Evolutionary conservation across 805 yeast species (phyloP).

Genomic region (Cyberlindnera bimundalis): DNA sequence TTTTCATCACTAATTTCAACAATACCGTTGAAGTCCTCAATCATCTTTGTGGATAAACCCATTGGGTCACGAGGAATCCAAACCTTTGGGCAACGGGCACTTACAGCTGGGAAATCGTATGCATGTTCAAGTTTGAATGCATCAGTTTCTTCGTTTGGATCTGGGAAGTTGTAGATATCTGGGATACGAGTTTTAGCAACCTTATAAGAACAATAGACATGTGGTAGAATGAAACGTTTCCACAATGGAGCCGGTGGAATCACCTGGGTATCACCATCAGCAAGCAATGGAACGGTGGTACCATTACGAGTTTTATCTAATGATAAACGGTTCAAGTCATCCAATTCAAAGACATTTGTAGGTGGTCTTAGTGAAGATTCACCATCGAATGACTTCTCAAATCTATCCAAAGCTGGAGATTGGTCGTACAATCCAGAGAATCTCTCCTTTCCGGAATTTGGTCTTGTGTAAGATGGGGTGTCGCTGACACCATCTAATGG

Average conservation of each 20-base stretch:
- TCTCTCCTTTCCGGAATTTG: slow-evolving; percentile 2
- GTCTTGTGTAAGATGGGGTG: slow-evolving; percentile 50
- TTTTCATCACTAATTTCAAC: slow-evolving; percentile 67
- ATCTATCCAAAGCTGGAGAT: slow-evolving; percentile 3
- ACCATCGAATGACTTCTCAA: slow-evolving; percentile 10
- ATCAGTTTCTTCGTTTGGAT: slow-evolving; percentile 37
- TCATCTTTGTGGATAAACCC: slow-evolving; percentile 69
- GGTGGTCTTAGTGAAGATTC: slow-evolving; percentile 17
- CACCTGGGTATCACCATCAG: slow-evolving; percentile 49
- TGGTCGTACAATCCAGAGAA: slow-evolving; percentile 10
- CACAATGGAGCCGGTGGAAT: slow-evolving; percentile 38
- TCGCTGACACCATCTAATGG: slow-evolving; percentile 67
- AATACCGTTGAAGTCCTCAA: slow-evolving; percentile 49
- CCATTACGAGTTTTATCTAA: slow-evolving; percentile 22
- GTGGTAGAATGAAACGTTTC: slow-evolving; percentile 53
- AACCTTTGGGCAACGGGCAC: slow-evolving; percentile 64
- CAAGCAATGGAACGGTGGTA: slow-evolving; percentile 54
- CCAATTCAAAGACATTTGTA: slow-evolving; percentile 25
- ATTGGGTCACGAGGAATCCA: slow-evolving; percentile 92
- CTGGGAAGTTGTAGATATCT: slow-evolving; percentile 50
- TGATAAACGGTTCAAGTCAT: slow-evolving; percentile 23
- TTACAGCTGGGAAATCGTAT: slow-evolving; percentile 72
- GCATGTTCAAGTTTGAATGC: slow-evolving; percentile 52
- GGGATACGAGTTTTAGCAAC: slow-evolving; percentile 52
- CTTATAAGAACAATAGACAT: slow-evolving; percentile 46